Evolutionary conservation across 176 grass and related monocot genomes (phyloP), one percentile per base, ranked within the genome.

Genomic region (bread wheat (Triticum aestivum)): DNA sequence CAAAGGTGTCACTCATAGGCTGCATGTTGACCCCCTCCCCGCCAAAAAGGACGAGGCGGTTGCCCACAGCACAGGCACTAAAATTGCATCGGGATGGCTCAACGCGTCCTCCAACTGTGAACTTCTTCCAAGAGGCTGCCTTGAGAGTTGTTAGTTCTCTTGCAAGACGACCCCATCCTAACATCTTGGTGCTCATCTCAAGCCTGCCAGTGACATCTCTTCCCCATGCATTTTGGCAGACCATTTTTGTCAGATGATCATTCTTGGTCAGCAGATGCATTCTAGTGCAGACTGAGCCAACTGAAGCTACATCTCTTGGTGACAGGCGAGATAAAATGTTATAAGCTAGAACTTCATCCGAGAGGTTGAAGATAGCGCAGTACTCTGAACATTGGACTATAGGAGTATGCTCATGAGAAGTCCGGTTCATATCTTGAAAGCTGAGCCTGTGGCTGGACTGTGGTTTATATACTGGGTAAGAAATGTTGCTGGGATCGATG

Each of bases 41-140:
- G 84, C 97, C 97, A 5, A 99, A 99, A 42, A 99, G 94, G 64
- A 99, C 97, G 1, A 99, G 84, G 67, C 94, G 87, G 45, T 96
- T 99, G 14, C 97, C 97, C 13, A 99, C 94, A 15, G 94, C 89
- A 29, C 97, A 99, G 11, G 97, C 94, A 75, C 97, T 94, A 63
- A 99, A 99, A 51, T 99, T 99, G 82, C 97, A 99, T 6, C 97
- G 90, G 62, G 97, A 99, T 64, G 97, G 97, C 90, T 99, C 97
- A 18, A 99, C 90, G 1, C 94, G 84, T 65, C 97, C 97, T 32
- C 87, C 97, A 72, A 96, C 90, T 9, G 94, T 96, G 77, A 99
- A 96, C 79, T 99, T 99, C 63, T 91, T 91, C 97, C 97, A 99
- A 47, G 97, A 88, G 17, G 90, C 97, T 24, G 97, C 97, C 77